A percentile compares a stretch with the other conserved stretches of the same genome.
Evolutionary conservation across 1,284 basidiomycete species (phyloP).

Genomic region (Fomes fomentarius): DNA sequence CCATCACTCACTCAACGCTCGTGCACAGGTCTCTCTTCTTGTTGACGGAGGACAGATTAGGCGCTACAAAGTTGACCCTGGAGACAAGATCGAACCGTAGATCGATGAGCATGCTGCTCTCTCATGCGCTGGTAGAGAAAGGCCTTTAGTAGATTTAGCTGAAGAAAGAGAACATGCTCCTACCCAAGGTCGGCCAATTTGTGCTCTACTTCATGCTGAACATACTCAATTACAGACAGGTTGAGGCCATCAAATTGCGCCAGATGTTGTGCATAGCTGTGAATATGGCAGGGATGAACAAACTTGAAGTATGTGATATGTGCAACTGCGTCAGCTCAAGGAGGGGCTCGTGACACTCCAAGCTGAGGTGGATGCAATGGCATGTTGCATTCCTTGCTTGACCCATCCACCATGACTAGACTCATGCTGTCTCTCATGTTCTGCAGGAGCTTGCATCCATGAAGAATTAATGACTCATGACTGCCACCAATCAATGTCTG

Average conservation of each 20-base stretch:
- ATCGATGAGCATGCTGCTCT: conserved; percentile 72
- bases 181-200: conserved; percentile 52
- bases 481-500: background rate
- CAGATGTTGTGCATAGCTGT: conserved; percentile 40
- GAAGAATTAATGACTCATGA: conserved; percentile 27
- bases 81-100: conserved; percentile 79
- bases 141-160: conserved; percentile 60
- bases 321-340: too few species aligned
- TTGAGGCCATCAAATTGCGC: conserved; percentile 53
- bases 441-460: conserved; percentile 31
- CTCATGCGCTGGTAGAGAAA: conserved; percentile 70
- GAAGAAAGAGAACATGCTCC: conserved; percentile 60
- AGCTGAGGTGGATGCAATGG: too few species aligned
- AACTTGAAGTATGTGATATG: too few species aligned
- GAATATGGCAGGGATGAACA: too few species aligned
- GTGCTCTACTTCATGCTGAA: background rate
- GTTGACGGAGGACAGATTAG: conserved; percentile 69
- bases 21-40: conserved; percentile 66
- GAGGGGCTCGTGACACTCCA: too few species aligned
- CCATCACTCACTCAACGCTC: background rate
- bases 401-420: too few species aligned
- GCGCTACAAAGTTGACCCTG: conserved; percentile 70
- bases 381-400: too few species aligned
- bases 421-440: too few species aligned
- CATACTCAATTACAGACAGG: conserved; percentile 36